A percentile compares a stretch with the other conserved stretches of the same genome.
These are phyloP conservation scores for Ogataea polymorpha DNA, from an alignment of 805 yeast species.

Conservation along the genomic window DNA sequence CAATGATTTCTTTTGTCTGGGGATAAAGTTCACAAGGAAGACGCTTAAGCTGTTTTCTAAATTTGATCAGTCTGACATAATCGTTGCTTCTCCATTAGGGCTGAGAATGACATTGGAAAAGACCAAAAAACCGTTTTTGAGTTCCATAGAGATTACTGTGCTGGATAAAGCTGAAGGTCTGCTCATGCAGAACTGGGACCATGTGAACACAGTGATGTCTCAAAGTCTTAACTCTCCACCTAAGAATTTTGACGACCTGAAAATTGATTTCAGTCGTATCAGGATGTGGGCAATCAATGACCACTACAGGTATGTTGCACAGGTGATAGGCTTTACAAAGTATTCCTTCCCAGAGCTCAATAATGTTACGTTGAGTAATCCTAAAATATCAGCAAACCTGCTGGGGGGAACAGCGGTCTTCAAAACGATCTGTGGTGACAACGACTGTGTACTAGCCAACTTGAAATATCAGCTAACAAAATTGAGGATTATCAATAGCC, in stretches of 20 bases:
- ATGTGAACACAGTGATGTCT: slow-evolving; percentile 61
- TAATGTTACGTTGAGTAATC: slow-evolving; percentile 44
- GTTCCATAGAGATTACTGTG: slow-evolving; percentile 80
- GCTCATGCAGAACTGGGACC: slow-evolving; percentile 92
- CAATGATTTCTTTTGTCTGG: slow-evolving; percentile 86
- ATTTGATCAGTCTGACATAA: slow-evolving; percentile 80
- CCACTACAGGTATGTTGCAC: slow-evolving; percentile 68
- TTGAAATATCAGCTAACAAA: slow-evolving; percentile 44
- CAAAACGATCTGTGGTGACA: slow-evolving; percentile 43
- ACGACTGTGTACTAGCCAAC: slow-evolving; percentile 55
- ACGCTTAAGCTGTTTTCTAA: slow-evolving; percentile 79
- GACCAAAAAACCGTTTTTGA: slow-evolving; percentile 56
- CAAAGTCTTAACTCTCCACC: slow-evolving; percentile 77
- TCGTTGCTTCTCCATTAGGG: slow-evolving; percentile 91
- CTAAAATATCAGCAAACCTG: slow-evolving; percentile 48
- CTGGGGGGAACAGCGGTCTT: slow-evolving; percentile 55
- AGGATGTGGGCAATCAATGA: slow-evolving; percentile 92
- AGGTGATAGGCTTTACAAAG: slow-evolving; percentile 73
- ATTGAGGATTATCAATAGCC: slow-evolving; percentile 31
- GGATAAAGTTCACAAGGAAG: slow-evolving; percentile 88
- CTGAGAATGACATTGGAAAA: slow-evolving; percentile 65
- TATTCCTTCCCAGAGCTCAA: slow-evolving; percentile 80
- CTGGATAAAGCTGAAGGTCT: slow-evolving; percentile 83
- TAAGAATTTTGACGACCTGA: slow-evolving; percentile 52
- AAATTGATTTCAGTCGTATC: slow-evolving; percentile 86